Evolutionary conservation across 177 flowering plant species (phyloP).

Genomic region (Vitis hybrid): DNA sequence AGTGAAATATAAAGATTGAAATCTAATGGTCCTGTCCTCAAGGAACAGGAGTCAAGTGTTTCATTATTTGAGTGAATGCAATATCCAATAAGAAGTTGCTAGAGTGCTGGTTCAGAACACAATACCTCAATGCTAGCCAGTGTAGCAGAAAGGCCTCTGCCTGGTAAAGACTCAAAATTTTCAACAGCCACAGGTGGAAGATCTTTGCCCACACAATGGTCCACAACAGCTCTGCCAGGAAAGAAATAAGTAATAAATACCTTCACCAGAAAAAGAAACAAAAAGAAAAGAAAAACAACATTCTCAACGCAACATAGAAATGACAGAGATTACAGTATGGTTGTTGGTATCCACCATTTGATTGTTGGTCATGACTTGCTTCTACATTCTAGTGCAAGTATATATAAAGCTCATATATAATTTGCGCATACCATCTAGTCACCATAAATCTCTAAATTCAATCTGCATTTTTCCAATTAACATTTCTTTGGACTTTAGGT

Average conservation of each 20-base stretch:
- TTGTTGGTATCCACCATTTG: too few relatives aligned
- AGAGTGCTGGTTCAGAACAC: neutral
- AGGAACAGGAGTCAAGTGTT: neutral
- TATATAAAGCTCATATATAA: too few relatives aligned
- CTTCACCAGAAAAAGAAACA: slow-evolving; percentile 1
- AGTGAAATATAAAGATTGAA: neutral
- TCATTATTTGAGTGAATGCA: neutral
- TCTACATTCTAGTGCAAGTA: too few relatives aligned
- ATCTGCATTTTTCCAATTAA: too few relatives aligned
- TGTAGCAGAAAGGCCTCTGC: slow-evolving; percentile 91
- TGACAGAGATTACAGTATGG: too few relatives aligned
- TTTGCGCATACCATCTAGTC: too few relatives aligned
- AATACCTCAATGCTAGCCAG: slow-evolving; percentile 70
- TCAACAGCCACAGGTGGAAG: slow-evolving; percentile 85
- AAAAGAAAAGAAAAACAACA: neutral
- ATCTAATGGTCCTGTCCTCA: neutral
- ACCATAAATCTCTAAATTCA: too few relatives aligned
- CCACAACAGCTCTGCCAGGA: slow-evolving; percentile 88
- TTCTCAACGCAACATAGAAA: neutral
- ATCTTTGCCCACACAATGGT: slow-evolving; percentile 83
- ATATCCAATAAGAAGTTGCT: neutral
- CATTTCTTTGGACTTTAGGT: too few relatives aligned
- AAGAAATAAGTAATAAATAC: slow-evolving; percentile 7
- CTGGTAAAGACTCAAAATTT: slow-evolving; percentile 84
- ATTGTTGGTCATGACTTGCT: too few relatives aligned